Evolutionary conservation across 2,329 filamentous ascomycete genomes (phyloP), one percentile per base, ranked within the genome.

Genomic region (Xylariaceae sp.): DNA sequence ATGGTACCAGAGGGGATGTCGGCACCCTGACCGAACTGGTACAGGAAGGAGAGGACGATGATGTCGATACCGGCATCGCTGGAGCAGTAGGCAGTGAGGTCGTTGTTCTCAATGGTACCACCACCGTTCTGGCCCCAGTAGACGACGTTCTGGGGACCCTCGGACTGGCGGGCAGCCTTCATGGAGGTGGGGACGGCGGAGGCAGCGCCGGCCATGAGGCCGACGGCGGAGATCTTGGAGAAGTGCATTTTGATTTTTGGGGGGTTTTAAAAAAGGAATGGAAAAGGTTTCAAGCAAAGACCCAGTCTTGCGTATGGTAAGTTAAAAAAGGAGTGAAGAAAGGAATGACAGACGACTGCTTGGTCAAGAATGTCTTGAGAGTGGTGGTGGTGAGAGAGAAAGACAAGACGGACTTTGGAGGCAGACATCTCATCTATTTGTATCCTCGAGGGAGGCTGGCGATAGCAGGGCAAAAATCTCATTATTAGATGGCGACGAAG

Each of bases 41-140:
- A 77, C 2, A 79, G 59, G 66, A 79, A 79, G 44, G 76, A 67
- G 7, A 79, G 69, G 1, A 78, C 75, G 49, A 79, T 65, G 48
- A 78, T 72, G 64, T 78, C 75, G 56, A 79, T 76, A 13, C 74
- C 75, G 1, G 75, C 63, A 4, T 65, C 64, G 0, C 67, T 61
- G 9, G 67, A 71, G 62, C 76, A 78, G 65, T 78, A 78, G 2
- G 67, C 53, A 51, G 69, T 64, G 52, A 76, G 69, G 62, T 75
- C 71, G 50, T 74, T 73, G 63, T 74, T 73, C 65, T 74, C 73
- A 39, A 71, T 61, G 1, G 57, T 62, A 13, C 59, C 57, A 13
- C 62, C 62, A 17, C 62, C 62, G 34, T 63, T 63, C 55, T 63
- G 59, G 2, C 62, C 62, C 62, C 62, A 63, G 39, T 63, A 63